Evolutionary conservation across 805 yeast genomes (phyloP).

Genomic region (Millerozyma acaciae): DNA sequence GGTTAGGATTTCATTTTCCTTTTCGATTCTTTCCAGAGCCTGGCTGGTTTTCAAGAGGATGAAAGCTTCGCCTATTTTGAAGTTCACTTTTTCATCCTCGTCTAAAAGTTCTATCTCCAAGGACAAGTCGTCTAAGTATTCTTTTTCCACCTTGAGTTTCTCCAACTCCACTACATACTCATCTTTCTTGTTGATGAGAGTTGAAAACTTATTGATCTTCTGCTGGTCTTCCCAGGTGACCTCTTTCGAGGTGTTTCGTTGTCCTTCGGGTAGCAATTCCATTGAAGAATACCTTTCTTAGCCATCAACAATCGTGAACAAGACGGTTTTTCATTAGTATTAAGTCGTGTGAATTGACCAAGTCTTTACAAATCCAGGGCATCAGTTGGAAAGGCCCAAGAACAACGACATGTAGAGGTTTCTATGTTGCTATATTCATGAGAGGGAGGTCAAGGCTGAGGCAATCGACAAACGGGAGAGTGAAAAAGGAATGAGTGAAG

Average conservation of each 20-base stretch:
- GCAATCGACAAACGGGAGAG: no score
- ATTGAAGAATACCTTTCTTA: no score
- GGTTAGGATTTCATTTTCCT: constrained; percentile 53
- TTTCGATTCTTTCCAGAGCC: constrained; percentile 65
- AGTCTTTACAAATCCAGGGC: no score
- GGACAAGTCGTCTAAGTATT: constrained; percentile 80
- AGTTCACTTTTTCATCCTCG: constrained; percentile 63
- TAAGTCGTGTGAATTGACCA: no score
- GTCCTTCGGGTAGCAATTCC: constrained; percentile 55
- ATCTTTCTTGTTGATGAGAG: constrained; percentile 70
- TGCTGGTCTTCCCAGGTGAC: constrained; percentile 85
- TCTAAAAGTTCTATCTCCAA: constrained; percentile 85
- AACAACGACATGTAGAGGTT: no score
- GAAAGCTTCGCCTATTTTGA: constrained; percentile 79
- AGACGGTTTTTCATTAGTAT: no score
- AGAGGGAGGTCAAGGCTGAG: no score
- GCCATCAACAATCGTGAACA: background rate
- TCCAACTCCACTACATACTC: constrained; percentile 47
- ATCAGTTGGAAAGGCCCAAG: no score
- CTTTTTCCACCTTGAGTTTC: constrained; percentile 64
- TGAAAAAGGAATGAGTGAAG: no score
- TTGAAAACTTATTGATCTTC: constrained; percentile 83
- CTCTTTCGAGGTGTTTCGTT: constrained; percentile 48
- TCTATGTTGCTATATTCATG: no score
- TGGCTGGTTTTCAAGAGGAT: constrained; percentile 63